Evolutionary conservation across 331 rosid genomes (phyloP), one percentile per base, ranked within the genome.

Genomic region (Ulmus americana): DNA sequence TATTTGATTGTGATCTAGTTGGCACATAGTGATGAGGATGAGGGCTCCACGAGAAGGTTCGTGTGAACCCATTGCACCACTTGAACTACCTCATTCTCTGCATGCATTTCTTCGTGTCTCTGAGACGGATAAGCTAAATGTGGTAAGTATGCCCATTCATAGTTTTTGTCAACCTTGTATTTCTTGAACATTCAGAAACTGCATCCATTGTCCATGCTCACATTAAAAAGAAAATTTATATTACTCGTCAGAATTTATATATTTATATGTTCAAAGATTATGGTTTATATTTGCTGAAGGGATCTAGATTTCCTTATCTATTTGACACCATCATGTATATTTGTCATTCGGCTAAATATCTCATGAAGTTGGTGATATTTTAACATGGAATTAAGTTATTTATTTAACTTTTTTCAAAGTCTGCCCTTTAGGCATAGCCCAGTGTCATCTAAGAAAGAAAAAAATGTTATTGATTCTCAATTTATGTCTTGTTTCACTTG

Each of bases 11-110:
- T 67, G 52, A 70, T 59, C 68, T 80, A 92, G 98, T 77, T 89
- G 98, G 97, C 98, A 94, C 78, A 67, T 94, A 70, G 81, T 89
- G 58, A 94, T 94, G 98, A 81, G 97, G 76, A 94, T 89, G 97
- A 84, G 57, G 81, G 69, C 74, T 70, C 95, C 97, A 10, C 81
- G 73, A 74, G 76, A 80, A 41, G 95, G 88, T 55, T 14, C 84
- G 8, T 89, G 89, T 61, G 95, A 89, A 39, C 95, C 97, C 44
- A 77, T 89, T 80, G 87, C 97, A 42, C 97, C 98, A 74, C 95
- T 89, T 65, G 98, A 94, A 61, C 79, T 94, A 45, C 98, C 98
- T 0, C 97, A 89, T 73, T 89, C 97, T 66, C 67, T 94, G 76
- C 98, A 94, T 74, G 95, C 95, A 57, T 83, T 87, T 75, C 91